Conservation (phyloP, 345 rosid species). For the Ailanthus altissimus region DNA sequence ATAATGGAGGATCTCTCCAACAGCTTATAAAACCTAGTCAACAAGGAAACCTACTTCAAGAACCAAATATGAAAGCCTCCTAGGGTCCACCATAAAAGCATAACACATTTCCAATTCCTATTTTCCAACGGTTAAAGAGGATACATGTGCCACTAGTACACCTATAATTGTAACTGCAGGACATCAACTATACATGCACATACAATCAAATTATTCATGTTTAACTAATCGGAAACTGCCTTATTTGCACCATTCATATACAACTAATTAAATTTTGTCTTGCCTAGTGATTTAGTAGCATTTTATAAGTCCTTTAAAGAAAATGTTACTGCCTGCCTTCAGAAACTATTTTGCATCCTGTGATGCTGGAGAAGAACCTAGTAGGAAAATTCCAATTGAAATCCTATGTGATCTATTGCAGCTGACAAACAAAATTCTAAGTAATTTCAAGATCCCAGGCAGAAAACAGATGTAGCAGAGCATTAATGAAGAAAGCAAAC, state of each 20-base stretch:
- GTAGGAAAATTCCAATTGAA: neutral
- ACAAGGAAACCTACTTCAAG: neutral
- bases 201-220: neutral
- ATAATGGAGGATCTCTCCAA: neutral
- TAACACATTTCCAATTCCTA: neutral
- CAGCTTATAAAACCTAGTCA: neutral
- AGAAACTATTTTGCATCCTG: neutral
- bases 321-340: neutral
- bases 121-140: neutral
- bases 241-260: neutral
- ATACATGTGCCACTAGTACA: neutral
- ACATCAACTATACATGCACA: neutral
- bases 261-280: neutral
- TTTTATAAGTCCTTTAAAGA: neutral
- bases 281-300: neutral
- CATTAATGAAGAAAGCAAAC: neutral
- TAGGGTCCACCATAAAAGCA: neutral
- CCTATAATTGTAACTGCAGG: neutral
- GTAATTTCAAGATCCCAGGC: neutral
- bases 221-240: neutral
- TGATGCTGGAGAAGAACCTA: neutral
- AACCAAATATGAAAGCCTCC: conserved; percentile 1
- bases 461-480: neutral
- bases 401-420: neutral
- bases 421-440: neutral